These are phyloP conservation scores for Pestalotiopsis sp. DNA, from an alignment of 2,329 filamentous ascomycete species.

Conservation along the genomic window DNA sequence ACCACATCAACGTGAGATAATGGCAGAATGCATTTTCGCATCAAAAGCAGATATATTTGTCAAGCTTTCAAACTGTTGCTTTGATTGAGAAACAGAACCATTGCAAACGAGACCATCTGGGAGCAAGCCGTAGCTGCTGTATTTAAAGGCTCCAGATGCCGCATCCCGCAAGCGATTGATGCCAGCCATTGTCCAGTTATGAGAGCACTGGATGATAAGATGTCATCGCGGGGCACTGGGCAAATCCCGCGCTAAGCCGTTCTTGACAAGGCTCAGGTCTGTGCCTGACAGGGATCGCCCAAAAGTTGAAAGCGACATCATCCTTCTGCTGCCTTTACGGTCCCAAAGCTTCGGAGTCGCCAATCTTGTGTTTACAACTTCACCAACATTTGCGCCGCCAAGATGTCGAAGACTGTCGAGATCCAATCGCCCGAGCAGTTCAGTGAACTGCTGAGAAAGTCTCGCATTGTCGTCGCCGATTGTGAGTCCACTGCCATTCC, in stretches of 20 bases:
- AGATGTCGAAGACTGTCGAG: conserved; percentile 45
- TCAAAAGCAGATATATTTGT: no score
- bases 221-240: conserved; percentile 11
- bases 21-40: no score
- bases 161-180: not conserved
- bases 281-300: conserved; percentile 13
- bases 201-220: not conserved
- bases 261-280: not conserved
- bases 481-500: conserved; percentile 61
- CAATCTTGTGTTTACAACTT: not conserved
- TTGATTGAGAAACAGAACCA: no score
- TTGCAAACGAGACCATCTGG: no score
- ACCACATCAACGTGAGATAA: no score
- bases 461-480: conserved; percentile 81
- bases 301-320: conserved; percentile 8
- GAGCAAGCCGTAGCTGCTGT: no score
- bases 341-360: not conserved
- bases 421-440: conserved; percentile 66
- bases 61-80: no score
- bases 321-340: not conserved
- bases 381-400: conserved; percentile 18
- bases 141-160: not conserved
- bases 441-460: conserved; percentile 66
- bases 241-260: not conserved
- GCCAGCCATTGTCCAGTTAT: not conserved